Evolutionary conservation across 208 protist species (phyloP).

Genomic region (Leishmania arabica): DNA sequence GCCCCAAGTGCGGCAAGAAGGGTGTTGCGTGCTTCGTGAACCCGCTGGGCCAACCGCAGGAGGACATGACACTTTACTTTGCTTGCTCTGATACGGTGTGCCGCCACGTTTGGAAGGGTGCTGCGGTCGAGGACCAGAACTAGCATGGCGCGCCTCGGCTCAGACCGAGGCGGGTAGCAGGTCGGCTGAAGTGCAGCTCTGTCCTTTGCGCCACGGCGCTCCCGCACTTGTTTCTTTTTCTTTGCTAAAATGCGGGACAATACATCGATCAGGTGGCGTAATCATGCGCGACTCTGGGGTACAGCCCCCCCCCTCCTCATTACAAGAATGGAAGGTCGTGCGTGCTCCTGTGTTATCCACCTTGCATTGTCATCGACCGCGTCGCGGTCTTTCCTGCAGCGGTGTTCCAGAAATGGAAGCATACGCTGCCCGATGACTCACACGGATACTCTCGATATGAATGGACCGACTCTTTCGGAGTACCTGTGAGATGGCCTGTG

Average conservation of each 20-base stretch:
- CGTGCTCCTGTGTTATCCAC: too few relatives aligned
- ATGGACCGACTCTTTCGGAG: not conserved
- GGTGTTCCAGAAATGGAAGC: not conserved
- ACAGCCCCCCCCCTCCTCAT: not conserved
- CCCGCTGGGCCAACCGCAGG: conserved; percentile 83
- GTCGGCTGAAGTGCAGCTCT: not conserved
- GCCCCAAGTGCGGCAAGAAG: conserved; percentile 63
- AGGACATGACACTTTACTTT: conserved; percentile 92
- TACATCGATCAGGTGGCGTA: not conserved
- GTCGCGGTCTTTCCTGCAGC: not conserved
- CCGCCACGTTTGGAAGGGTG: conserved; percentile 85
- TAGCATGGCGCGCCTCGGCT: not conserved
- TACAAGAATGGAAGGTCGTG: not conserved
- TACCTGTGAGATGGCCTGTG: too few relatives aligned
- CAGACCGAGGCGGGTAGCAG: not conserved
- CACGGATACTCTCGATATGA: not conserved
- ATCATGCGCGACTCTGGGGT: not conserved
- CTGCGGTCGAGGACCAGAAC: conserved; percentile 55
- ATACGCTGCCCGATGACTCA: not conserved
- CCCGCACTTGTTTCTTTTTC: not conserved
- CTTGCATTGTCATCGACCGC: not conserved
- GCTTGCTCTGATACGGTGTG: conserved; percentile 85
- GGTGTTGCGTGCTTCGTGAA: conserved; percentile 91
- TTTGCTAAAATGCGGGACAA: not conserved
- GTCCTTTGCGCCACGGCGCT: not conserved